Base-by-base conservation (phyloP, 78 protist species). In the Emiliania huxleyi region DNA sequence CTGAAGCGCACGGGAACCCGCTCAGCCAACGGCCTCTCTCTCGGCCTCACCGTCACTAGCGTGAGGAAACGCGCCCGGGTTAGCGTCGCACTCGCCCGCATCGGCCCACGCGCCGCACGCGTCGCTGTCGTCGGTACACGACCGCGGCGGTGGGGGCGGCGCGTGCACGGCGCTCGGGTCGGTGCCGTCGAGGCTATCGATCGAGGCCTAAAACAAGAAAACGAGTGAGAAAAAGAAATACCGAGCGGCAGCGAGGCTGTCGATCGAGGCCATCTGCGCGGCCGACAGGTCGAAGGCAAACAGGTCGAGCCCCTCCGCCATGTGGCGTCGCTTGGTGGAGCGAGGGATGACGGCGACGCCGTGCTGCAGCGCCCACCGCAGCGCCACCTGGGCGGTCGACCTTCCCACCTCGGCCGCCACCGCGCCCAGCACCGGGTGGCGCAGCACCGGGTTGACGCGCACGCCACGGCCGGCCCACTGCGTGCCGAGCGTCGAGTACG, bases 361-460 rank as follows among this genome's bases (percentile, higher is more conserved):
- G 44, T 23, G 84, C 84, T 73, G 84, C 40, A 73, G 45, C 25
- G 84, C 84, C 84, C 84, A 73, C 21, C 84, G 84, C 84, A 73
- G 25, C 23, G 25, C 84, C 33, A 38, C 84, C 44, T 38, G 84
- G 1, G 84, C 84, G 44, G 19, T 12, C 2, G 46, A 37, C 1
- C 3, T 1, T 25, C 84, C 84, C 25, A 1, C 25, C 25, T 4
- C 84, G 23, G 1, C 25, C 29, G 46, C 84, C 15, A 73, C 5
- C 15, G 8, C 0, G 33, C 0, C 5, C 0, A 73, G 1, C n/a
- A 38, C 84, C 35, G 84, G 35, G 45, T 12, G 37, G n/a, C 44
- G 19, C 22, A 73, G 40, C 25, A 73, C 84, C 0, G 84, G 84
- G 52, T 81, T 81, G 35, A 5, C 3, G n/a, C n/a, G 19, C 43